phyloP scores from a whole-genome alignment of 495 filamentous ascomycete genomes.

The Podospora conica region DNA sequence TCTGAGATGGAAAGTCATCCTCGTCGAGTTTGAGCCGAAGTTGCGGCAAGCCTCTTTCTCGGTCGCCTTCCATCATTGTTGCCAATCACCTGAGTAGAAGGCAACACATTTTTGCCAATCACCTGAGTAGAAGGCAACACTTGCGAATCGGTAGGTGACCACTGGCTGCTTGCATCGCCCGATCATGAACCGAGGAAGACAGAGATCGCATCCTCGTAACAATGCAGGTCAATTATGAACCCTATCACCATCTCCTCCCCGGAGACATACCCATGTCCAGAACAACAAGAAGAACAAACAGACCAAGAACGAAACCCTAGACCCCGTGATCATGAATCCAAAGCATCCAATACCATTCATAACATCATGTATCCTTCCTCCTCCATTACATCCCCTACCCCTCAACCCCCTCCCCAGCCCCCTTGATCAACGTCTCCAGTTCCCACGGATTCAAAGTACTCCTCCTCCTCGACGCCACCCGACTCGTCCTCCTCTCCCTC shows the following conservation, averaged over 20 bases:
- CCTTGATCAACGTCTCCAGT: constrained; percentile 44
- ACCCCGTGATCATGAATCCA: background rate
- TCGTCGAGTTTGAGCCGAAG: background rate
- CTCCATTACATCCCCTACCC: background rate
- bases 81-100: background rate
- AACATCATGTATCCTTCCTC: background rate
- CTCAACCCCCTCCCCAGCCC: constrained; percentile 7
- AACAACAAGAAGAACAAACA: background rate
- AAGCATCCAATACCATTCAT: background rate
- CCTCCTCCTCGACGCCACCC: constrained; percentile 49
- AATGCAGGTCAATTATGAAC: background rate
- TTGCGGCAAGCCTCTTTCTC: background rate
- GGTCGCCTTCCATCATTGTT: background rate
- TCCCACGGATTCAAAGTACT: constrained; percentile 71
- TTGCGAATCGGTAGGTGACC: background rate
- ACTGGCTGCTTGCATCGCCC: background rate
- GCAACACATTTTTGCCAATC: background rate
- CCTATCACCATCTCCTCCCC: background rate
- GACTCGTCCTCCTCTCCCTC: constrained; percentile 33
- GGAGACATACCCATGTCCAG: background rate
- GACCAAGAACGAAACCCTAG: background rate
- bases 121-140: background rate
- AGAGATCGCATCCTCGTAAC: background rate
- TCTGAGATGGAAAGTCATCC: background rate
- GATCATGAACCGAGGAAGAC: background rate